Conservation (phyloP, 352 stramenopile genomes). For the Blastocystis sp. region DNA sequence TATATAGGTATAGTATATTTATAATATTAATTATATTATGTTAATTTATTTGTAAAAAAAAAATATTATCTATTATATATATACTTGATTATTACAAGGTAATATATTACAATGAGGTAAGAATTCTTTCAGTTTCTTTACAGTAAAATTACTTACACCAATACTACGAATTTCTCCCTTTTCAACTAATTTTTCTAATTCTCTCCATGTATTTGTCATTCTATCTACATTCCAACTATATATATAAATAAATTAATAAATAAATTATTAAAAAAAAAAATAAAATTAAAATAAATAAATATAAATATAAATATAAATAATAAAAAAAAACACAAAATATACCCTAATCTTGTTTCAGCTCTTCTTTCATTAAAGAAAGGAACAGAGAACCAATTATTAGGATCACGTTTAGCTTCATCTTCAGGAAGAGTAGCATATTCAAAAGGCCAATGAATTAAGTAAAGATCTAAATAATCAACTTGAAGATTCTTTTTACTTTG, state of each 20-base stretch:
- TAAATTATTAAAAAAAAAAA: no score
- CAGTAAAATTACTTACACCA: conserved; percentile 56
- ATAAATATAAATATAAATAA: conserved; percentile 29
- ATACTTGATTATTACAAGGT: conserved; percentile 53
- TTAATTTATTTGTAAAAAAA: no score
- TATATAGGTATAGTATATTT: no score
- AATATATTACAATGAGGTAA: conserved; percentile 45
- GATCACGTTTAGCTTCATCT: conserved; percentile 24
- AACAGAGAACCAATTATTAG: no score
- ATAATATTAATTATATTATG: no score
- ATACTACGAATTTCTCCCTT: conserved; percentile 51
- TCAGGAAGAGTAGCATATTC: conserved; percentile 43
- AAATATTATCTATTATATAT: no score
- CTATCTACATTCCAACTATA: conserved; percentile 45
- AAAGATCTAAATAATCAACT: conserved; percentile 59
- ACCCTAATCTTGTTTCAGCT: no score
- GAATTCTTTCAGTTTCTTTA: conserved; percentile 50
- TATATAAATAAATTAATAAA: no score
- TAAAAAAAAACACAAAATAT: no score
- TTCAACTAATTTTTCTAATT: conserved; percentile 47
- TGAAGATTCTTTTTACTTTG: conserved; percentile 52
- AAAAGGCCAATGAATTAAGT: conserved; percentile 58
- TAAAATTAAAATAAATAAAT: no score
- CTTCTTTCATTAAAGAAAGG: no score
- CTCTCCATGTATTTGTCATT: conserved; percentile 55